A percentile compares a stretch with the other conserved stretches of the same genome.
phyloP scores from a whole-genome alignment of 1,284 basidiomycete species.

The Papiliotrema fonsecae region DNA sequence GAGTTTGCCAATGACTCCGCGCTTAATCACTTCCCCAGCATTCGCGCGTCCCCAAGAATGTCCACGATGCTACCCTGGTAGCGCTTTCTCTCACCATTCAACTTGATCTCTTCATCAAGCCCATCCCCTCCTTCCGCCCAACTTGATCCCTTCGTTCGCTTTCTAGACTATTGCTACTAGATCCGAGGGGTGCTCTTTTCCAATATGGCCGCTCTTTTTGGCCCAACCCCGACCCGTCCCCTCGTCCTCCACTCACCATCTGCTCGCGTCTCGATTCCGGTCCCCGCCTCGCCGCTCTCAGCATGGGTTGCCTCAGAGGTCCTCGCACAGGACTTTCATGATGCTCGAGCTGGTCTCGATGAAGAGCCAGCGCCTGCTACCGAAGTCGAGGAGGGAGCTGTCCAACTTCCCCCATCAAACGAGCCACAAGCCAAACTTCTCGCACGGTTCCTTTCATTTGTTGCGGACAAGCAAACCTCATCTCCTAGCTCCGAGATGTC shows the following conservation, averaged over 20 bases:
- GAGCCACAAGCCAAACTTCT: constrained; percentile 70
- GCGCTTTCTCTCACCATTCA: too few relatives aligned
- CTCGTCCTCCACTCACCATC: constrained; percentile 47
- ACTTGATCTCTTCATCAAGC: too few relatives aligned
- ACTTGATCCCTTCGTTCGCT: neutral
- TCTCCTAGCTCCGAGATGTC: constrained; percentile 58
- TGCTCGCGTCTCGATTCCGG: constrained; percentile 65
- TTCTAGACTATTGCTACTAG: neutral
- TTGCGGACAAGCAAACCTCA: constrained; percentile 59
- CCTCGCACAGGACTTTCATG: constrained; percentile 75
- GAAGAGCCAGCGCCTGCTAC: constrained; percentile 40
- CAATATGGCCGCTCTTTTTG: constrained; percentile 6
- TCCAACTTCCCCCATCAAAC: constrained; percentile 26
- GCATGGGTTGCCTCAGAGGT: constrained; percentile 82
- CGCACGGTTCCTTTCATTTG: constrained; percentile 72
- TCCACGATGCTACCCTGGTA: too few relatives aligned
- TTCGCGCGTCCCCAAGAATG: too few relatives aligned
- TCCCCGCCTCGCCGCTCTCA: constrained; percentile 67
- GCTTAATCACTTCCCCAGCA: too few relatives aligned
- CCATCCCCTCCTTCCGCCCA: neutral
- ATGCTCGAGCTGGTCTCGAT: constrained; percentile 53
- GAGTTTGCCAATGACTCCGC: too few relatives aligned
- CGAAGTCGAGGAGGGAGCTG: constrained; percentile 37
- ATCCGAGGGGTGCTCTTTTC: neutral
- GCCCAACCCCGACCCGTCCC: constrained; percentile 42